A percentile compares a stretch with the other conserved stretches of the same genome.
Evolutionary conservation across 495 filamentous ascomycete species (phyloP).

Genomic region (Penicillium flavigenum): DNA sequence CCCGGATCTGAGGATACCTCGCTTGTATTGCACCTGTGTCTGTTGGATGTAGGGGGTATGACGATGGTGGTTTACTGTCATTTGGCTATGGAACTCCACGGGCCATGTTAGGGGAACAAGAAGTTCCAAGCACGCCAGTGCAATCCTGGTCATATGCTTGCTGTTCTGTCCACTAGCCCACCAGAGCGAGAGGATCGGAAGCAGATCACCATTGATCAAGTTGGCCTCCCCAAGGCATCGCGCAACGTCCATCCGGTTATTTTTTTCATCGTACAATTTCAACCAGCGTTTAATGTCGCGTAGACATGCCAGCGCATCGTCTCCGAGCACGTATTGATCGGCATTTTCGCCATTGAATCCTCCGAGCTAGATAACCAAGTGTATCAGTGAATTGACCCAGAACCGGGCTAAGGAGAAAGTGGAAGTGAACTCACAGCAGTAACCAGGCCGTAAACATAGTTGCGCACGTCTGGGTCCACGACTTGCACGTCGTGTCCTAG

Average conservation of each 20-base stretch:
- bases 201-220: conserved; percentile 81
- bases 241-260: conserved; percentile 92
- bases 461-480: conserved; percentile 84
- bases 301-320: conserved; percentile 88
- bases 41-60: conserved; percentile 87
- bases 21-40: conserved; percentile 85
- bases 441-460: conserved; percentile 86
- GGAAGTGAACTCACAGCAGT: conserved; percentile 67
- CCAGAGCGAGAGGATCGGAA: conserved; percentile 86
- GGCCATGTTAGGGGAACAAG: conserved; percentile 96
- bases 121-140: conserved; percentile 85
- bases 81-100: conserved; percentile 73
- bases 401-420: background rate
- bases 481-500: conserved; percentile 46
- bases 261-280: conserved; percentile 89
- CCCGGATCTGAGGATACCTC: conserved; percentile 77
- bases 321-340: conserved; percentile 82
- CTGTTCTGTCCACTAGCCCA: conserved; percentile 61
- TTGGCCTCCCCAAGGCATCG: conserved; percentile 91
- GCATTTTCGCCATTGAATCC: conserved; percentile 79
- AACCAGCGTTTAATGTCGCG: conserved; percentile 94
- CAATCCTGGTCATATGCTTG: conserved; percentile 73
- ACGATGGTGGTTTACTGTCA: conserved; percentile 89
- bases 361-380: conserved; percentile 62
- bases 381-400: conserved; percentile 26